A percentile compares a stretch with the other conserved stretches of the same genome.
phyloP scores from a whole-genome alignment of 257 asterid genomes.

The Thymus quinquecostatus region DNA sequence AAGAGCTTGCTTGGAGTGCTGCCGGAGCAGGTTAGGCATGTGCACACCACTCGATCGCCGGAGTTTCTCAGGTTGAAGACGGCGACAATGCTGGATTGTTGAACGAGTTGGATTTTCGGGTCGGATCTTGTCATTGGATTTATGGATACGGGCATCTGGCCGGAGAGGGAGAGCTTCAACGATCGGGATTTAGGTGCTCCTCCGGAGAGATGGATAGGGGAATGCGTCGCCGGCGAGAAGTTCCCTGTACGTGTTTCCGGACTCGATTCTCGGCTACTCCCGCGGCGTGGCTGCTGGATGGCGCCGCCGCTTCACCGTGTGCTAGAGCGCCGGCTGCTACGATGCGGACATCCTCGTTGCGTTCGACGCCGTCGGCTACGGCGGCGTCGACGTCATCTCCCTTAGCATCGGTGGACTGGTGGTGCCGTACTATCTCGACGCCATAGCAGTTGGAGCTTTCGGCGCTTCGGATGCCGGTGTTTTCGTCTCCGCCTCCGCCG shows the following conservation, averaged over 20 bases:
- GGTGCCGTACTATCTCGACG: slow-evolving; percentile 78
- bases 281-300: slow-evolving; percentile 91
- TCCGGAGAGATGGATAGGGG: slow-evolving; percentile 80
- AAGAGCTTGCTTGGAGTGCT: slow-evolving; percentile 42
- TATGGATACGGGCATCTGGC: slow-evolving; percentile 97
- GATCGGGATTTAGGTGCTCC: slow-evolving; percentile 68
- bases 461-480: slow-evolving; percentile 73
- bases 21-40: slow-evolving; percentile 71
- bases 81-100: slow-evolving; percentile 60
- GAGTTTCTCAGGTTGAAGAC: slow-evolving; percentile 75
- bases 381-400: slow-evolving; percentile 90
- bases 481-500: slow-evolving; percentile 89
- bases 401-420: slow-evolving; percentile 85
- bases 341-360: slow-evolving; percentile 92
- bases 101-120: slow-evolving; percentile 77
- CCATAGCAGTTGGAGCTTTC: slow-evolving; percentile 81
- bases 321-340: slow-evolving; percentile 87
- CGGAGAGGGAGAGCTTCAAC: slow-evolving; percentile 77
- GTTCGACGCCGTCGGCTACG: slow-evolving; percentile 77
- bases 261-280: slow-evolving; percentile 80
- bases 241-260: slow-evolving; percentile 85
- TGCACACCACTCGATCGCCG: slow-evolving; percentile 91
- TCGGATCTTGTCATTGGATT: slow-evolving; percentile 90
- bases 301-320: slow-evolving; percentile 89
- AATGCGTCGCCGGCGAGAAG: slow-evolving; percentile 52